phyloP scores from a whole-genome alignment of 148 eudicot species.

The Silene latifolia region DNA sequence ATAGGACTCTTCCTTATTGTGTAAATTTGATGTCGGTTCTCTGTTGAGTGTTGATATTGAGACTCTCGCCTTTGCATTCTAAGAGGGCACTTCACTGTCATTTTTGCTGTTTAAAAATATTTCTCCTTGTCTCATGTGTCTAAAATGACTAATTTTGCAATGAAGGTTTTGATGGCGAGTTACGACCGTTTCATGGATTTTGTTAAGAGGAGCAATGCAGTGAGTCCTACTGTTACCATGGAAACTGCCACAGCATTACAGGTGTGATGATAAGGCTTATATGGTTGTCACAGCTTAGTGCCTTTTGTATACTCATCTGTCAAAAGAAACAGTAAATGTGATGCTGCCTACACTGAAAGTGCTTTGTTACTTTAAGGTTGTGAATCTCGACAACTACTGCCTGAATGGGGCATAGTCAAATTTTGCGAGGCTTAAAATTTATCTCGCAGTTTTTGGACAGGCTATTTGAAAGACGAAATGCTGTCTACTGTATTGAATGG shows the following conservation, averaged over 20 bases:
- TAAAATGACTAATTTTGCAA: conserved; percentile 12
- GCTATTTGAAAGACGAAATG: conserved; percentile 6
- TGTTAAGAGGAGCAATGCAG: conserved; percentile 80
- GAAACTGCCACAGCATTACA: conserved; percentile 97
- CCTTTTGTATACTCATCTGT: not conserved
- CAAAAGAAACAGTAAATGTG: not conserved
- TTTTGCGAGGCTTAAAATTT: not conserved
- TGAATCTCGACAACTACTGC: not conserved
- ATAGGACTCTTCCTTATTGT: no score
- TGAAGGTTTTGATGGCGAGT: conserved; percentile 74
- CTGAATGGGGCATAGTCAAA: not conserved
- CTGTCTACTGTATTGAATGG: not conserved
- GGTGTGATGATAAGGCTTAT: conserved; percentile 38
- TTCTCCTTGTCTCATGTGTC: not conserved
- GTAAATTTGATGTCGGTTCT: not conserved
- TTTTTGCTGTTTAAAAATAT: not conserved
- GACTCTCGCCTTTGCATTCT: not conserved
- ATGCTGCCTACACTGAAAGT: not conserved
- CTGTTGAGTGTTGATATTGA: conserved; percentile 3
- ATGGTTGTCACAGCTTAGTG: not conserved
- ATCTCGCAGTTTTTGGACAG: not conserved
- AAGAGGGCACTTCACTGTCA: not conserved
- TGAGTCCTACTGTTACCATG: conserved; percentile 91
- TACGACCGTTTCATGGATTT: conserved; percentile 75
- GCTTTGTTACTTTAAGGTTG: not conserved